phyloP scores from a whole-genome alignment of 2,329 filamentous ascomycete species.

The Neoarthrinium moseri region DNA sequence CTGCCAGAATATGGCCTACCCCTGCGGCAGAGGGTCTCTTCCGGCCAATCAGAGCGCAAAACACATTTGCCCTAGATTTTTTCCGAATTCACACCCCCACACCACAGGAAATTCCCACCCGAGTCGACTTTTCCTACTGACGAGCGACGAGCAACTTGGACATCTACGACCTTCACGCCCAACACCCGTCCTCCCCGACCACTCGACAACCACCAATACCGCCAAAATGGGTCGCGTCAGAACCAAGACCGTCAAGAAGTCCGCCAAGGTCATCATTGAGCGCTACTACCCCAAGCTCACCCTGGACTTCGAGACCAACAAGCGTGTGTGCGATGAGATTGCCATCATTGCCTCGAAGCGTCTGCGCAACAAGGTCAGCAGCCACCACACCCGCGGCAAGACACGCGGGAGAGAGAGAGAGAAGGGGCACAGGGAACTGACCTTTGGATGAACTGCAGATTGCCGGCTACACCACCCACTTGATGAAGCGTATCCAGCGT shows the following conservation, averaged over 20 bases:
- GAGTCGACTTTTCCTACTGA: no score
- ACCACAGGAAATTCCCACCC: not conserved
- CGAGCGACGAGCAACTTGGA: no score
- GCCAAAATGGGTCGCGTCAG: conserved; percentile 70
- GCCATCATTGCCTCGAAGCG: conserved; percentile 99
- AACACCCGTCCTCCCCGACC: conserved; percentile 26
- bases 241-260: conserved; percentile 69
- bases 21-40: no score
- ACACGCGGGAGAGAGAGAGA: not conserved
- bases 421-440: not conserved
- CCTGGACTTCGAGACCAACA: conserved; percentile 99
- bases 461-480: conserved; percentile 94
- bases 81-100: not conserved
- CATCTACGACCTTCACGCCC: conserved; percentile 20
- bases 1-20: not conserved
- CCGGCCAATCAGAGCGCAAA: not conserved
- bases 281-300: conserved; percentile 96
- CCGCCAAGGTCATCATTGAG: conserved; percentile 99
- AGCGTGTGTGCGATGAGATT: conserved; percentile 99
- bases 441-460: no score
- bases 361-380: conserved; percentile 92
- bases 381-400: not conserved
- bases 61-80: not conserved
- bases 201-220: conserved; percentile 40
- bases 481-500: conserved; percentile 99